These are phyloP conservation scores for Paramecium biaurelia DNA, from an alignment of 73 alveolate genomes.

Conservation along the genomic window DNA sequence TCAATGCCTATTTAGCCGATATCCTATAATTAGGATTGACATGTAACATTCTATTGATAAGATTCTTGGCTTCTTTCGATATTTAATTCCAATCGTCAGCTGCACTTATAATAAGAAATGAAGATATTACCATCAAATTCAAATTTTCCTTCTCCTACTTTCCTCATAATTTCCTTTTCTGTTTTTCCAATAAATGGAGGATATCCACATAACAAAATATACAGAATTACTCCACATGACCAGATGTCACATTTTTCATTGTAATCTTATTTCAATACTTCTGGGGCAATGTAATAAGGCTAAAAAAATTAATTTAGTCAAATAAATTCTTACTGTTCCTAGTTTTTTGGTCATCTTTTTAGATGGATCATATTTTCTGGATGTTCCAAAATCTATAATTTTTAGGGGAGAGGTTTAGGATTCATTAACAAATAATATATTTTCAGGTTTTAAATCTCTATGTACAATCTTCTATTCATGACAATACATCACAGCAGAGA, in stretches of 20 bases:
- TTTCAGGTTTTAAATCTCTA: conserved; percentile 86
- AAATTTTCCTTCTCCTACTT: conserved; percentile 24
- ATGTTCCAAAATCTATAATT: conserved; percentile 77
- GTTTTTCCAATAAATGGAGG: conserved; percentile 41
- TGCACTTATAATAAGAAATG: not conserved
- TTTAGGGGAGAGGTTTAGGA: conserved; percentile 65
- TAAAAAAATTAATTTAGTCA: not conserved
- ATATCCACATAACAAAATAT: conserved; percentile 44
- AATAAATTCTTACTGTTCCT: conserved; percentile 50
- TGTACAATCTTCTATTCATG: conserved; percentile 56
- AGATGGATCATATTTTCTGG: conserved; percentile 56
- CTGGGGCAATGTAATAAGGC: conserved; percentile 57
- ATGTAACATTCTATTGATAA: conserved; percentile 70
- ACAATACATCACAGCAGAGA: conserved; percentile 65
- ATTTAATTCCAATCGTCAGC: conserved; percentile 61
- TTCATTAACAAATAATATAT: conserved; percentile 73
- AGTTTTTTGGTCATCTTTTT: conserved; percentile 43
- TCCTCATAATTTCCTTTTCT: conserved; percentile 38
- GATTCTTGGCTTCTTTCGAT: conserved; percentile 70
- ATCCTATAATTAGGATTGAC: conserved; percentile 68
- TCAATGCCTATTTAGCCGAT: conserved; percentile 74
- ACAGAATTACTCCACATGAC: conserved; percentile 34
- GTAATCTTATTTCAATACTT: conserved; percentile 23
- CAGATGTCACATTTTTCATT: conserved; percentile 60
- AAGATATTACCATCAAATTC: conserved; percentile 38